Conservation (phyloP, 495 filamentous ascomycete species). For the Neohortaea acidophila region DNA sequence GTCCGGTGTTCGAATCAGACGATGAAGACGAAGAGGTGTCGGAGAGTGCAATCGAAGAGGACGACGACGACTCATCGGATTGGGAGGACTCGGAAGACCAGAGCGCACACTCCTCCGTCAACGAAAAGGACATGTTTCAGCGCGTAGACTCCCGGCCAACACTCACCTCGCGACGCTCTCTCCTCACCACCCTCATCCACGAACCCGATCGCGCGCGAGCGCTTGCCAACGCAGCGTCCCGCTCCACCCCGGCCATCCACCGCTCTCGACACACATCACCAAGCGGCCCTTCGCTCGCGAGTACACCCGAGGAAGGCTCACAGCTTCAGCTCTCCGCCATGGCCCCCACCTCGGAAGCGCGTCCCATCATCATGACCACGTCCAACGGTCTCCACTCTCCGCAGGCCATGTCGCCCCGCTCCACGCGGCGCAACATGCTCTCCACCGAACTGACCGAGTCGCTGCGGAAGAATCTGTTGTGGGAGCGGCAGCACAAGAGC, state of each 20-base stretch:
- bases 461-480: conserved; percentile 60
- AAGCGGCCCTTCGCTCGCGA: conserved; percentile 55
- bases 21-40: conserved; percentile 35
- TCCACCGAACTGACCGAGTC: conserved; percentile 80
- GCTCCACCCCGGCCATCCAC: conserved; percentile 70
- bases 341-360: conserved; percentile 48
- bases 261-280: conserved; percentile 59
- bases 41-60: conserved; percentile 32
- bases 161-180: conserved; percentile 68
- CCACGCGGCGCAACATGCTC: conserved; percentile 93
- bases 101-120: conserved; percentile 63
- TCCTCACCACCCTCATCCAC: conserved; percentile 81
- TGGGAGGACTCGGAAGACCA: conserved; percentile 92
- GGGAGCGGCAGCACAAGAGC: conserved; percentile 81
- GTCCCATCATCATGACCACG: conserved; percentile 72
- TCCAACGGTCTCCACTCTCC: conserved; percentile 50
- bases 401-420: conserved; percentile 65
- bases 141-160: conserved; percentile 81
- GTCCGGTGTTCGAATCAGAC: conserved; percentile 56
- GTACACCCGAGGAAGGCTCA: conserved; percentile 44
- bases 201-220: conserved; percentile 54
- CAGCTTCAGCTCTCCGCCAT: conserved; percentile 29
- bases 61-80: conserved; percentile 75
- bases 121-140: conserved; percentile 67
- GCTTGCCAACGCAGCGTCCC: conserved; percentile 50